A percentile compares a stretch with the other conserved stretches of the same genome.
These are phyloP conservation scores for Geranium incanum DNA, from an alignment of 441 rosid genomes.

Conservation along the genomic window DNA sequence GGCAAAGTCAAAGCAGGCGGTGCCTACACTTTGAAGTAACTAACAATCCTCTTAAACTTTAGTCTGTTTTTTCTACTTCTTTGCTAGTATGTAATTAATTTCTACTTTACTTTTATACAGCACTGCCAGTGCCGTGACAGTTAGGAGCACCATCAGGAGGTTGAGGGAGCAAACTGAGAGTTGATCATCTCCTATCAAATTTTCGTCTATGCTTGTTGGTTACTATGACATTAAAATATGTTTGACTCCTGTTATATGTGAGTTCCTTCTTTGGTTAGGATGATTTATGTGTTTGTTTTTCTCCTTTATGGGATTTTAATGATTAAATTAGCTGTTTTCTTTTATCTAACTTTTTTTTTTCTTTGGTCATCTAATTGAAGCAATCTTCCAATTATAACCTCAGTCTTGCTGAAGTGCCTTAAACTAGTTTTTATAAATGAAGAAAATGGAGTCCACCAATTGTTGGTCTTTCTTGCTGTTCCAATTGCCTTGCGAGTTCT, in stretches of 20 bases:
- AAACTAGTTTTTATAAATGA: too few species aligned
- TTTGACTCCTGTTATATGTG: neutral
- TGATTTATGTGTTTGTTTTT: too few species aligned
- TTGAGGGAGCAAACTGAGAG: slow-evolving; percentile 90
- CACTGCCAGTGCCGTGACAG: slow-evolving; percentile 85
- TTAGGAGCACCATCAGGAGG: slow-evolving; percentile 76
- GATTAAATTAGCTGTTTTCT: too few species aligned
- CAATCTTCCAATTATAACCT: too few species aligned
- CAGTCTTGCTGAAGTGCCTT: too few species aligned
- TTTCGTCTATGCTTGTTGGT: neutral
- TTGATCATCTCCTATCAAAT: slow-evolving; percentile 20
- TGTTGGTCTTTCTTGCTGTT: too few species aligned
- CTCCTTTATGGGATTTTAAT: too few species aligned
- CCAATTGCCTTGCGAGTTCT: too few species aligned
- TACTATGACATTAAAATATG: neutral
- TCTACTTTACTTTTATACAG: slow-evolving; percentile 26
- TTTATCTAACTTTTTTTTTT: too few species aligned
- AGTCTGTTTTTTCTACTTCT: neutral
- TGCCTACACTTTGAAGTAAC: slow-evolving; percentile 84
- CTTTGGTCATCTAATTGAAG: too few species aligned
- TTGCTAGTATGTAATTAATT: neutral
- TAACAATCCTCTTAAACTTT: neutral
- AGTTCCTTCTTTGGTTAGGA: too few species aligned
- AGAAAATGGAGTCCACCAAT: too few species aligned
- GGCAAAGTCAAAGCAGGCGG: slow-evolving; percentile 94